phyloP scores from a whole-genome alignment of 495 filamentous ascomycete genomes.

The Podospora anserina region DNA sequence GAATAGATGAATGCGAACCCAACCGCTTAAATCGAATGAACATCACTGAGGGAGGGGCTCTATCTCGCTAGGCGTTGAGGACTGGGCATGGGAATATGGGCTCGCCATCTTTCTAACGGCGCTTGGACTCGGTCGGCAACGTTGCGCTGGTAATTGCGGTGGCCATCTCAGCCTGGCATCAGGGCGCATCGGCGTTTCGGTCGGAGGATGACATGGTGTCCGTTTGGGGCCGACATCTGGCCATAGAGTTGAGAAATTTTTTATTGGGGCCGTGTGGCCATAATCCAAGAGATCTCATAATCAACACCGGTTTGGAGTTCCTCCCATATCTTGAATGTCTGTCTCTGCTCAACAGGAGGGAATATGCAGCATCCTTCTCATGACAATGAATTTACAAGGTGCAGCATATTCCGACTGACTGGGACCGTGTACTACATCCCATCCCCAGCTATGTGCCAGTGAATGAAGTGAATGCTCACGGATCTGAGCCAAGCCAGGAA shows the following conservation, averaged over 20 bases:
- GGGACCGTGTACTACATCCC: not conserved
- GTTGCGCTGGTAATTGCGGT: not conserved
- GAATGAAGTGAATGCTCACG: not conserved
- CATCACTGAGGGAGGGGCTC: not conserved
- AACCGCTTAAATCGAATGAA: conserved; percentile 34
- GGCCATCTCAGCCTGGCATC: not conserved
- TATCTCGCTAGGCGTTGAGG: not conserved
- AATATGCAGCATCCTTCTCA: not conserved
- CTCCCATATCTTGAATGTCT: not conserved
- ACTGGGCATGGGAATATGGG: not conserved
- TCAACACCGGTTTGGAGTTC: not conserved
- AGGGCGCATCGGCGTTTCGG: conserved; percentile 12
- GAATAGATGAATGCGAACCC: conserved; percentile 51
- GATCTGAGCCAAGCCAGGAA: not conserved
- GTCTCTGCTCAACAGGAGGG: not conserved
- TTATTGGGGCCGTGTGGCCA: not conserved
- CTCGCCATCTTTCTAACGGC: conserved; percentile 7
- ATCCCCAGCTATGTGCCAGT: not conserved
- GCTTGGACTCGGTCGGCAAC: conserved; percentile 15
- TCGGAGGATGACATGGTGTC: conserved; percentile 26
- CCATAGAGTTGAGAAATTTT: not conserved
- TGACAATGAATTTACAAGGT: not conserved
- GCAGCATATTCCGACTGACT: not conserved
- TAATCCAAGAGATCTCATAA: not conserved
- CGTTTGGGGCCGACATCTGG: conserved; percentile 4